Evolutionary conservation across 495 filamentous ascomycete species (phyloP).

Genomic region (Aspergillus mulundensis): DNA sequence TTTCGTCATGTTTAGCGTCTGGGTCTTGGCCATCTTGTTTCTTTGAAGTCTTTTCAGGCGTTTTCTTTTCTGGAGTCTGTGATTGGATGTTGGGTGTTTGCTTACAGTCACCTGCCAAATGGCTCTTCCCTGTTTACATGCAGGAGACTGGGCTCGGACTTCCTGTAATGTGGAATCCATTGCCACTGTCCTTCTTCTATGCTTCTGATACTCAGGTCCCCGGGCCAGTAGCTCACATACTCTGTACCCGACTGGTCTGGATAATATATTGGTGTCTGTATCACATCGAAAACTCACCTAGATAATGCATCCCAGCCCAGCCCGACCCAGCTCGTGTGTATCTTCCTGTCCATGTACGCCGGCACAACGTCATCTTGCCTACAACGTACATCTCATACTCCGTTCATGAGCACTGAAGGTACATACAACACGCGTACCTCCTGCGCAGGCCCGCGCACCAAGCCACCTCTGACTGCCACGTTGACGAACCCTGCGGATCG

Average conservation of each 20-base stretch:
- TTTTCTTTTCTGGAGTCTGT: conserved; percentile 9
- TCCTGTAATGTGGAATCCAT: background rate
- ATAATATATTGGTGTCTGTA: background rate
- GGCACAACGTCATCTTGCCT: too few species aligned
- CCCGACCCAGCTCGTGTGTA: too few species aligned
- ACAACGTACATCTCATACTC: too few species aligned
- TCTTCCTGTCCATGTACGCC: too few species aligned
- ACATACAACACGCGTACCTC: too few species aligned
- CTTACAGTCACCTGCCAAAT: background rate
- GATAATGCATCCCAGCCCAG: too few species aligned
- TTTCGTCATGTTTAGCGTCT: conserved; percentile 10
- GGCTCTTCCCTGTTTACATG: conserved; percentile 1
- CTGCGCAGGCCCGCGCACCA: background rate
- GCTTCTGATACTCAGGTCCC: background rate
- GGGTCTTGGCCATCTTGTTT: background rate
- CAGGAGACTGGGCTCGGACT: background rate
- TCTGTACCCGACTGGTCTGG: background rate
- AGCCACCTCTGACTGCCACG: conserved; percentile 7
- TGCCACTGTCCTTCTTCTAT: background rate
- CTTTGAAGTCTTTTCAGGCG: background rate
- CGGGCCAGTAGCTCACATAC: too few species aligned
- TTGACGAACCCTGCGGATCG: conserved; percentile 2
- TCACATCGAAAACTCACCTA: too few species aligned
- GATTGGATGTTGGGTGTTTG: conserved; percentile 10
- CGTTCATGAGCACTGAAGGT: background rate